Evolutionary conservation across 208 protist genomes (phyloP).

Genomic region (Plasmodiophora brassicae): DNA sequence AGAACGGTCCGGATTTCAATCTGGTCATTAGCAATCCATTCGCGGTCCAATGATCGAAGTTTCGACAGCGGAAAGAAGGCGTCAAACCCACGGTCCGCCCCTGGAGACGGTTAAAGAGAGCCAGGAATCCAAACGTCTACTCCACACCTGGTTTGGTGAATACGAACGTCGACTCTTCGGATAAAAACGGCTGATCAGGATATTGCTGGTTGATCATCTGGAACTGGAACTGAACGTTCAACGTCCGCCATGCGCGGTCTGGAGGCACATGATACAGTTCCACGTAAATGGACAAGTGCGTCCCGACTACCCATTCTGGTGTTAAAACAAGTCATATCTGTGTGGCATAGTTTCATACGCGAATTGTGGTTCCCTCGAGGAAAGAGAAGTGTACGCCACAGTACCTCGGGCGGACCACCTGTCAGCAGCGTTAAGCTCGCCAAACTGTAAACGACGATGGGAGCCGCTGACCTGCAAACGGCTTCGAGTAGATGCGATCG

Average conservation of each 20-base stretch:
- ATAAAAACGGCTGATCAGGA: not conserved
- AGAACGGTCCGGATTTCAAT: constrained; percentile 30
- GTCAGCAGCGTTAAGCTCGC: not conserved
- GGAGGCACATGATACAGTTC: constrained; percentile 12
- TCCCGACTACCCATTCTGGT: not conserved
- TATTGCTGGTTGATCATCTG: constrained; percentile 41
- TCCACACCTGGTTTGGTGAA: not conserved
- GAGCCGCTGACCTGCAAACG: too few relatives aligned
- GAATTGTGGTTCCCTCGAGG: constrained; percentile 38
- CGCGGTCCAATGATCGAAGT: constrained; percentile 30
- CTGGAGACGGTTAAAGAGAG: not conserved
- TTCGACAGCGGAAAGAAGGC: constrained; percentile 50
- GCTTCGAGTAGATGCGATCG: not conserved
- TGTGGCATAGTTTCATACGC: not conserved
- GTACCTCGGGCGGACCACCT: not conserved
- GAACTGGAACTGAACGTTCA: constrained; percentile 44
- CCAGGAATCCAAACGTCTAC: not conserved
- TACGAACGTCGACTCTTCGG: not conserved
- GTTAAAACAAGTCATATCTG: not conserved
- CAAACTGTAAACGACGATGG: too few relatives aligned
- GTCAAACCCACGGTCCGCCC: constrained; percentile 61
- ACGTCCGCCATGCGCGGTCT: not conserved
- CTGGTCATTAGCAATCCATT: constrained; percentile 50
- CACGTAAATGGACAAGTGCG: constrained; percentile 48
- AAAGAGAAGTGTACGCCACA: constrained; percentile 44